Conservation (phyloP, 805 yeast species). For the Gaillardinia entomophila region DNA sequence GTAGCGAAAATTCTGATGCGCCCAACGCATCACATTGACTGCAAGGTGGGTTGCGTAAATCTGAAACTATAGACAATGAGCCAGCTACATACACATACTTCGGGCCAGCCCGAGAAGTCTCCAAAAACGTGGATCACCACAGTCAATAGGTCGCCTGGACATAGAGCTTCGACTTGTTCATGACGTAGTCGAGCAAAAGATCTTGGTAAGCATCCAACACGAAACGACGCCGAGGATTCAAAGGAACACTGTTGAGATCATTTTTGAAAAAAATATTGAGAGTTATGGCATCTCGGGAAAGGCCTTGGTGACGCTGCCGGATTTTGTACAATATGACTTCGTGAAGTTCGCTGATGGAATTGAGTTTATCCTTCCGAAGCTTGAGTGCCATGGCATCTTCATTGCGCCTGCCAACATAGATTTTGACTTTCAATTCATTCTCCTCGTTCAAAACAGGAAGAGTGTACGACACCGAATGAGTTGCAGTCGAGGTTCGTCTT, state of each 20-base stretch:
- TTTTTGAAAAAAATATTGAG: neutral
- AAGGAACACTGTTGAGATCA: neutral
- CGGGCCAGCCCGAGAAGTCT: no score
- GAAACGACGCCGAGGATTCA: no score
- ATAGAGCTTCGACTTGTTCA: slow-evolving; percentile 13
- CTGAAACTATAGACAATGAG: no score
- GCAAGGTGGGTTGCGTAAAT: no score
- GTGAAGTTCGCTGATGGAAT: slow-evolving; percentile 8
- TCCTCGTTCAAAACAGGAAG: neutral
- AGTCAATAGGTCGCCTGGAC: slow-evolving; percentile 12
- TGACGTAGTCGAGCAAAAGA: slow-evolving; percentile 17
- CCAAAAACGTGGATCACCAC: no score
- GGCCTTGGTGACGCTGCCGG: slow-evolving; percentile 1
- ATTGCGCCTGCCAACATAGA: slow-evolving; percentile 6
- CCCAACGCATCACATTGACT: no score
- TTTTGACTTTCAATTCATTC: slow-evolving; percentile 9
- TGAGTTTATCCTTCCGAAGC: slow-evolving; percentile 7
- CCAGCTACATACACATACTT: no score
- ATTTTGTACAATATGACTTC: slow-evolving; percentile 8
- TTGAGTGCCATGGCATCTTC: slow-evolving; percentile 13
- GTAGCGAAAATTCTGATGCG: no score
- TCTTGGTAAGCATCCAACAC: no score
- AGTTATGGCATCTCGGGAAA: no score
- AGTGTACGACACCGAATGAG: neutral
- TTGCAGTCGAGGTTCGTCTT: neutral